These are phyloP conservation scores for Trichoderma citrinoviride DNA, from an alignment of 2,329 filamentous ascomycete genomes.

Conservation along the genomic window DNA sequence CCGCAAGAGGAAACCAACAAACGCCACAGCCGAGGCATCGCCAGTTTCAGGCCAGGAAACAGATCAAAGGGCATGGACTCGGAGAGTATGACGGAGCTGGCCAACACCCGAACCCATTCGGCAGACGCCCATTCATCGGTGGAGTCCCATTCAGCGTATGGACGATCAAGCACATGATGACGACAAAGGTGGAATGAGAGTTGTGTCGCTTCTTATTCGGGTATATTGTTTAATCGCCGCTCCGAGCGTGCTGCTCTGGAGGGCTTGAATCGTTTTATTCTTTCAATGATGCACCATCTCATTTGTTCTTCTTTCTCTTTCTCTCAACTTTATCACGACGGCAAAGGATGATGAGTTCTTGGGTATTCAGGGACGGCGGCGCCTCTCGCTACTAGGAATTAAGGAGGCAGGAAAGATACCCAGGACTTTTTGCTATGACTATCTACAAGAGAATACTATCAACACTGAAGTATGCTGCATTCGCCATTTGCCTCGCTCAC, in stretches of 20 bases:
- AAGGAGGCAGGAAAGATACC: conserved; percentile 9
- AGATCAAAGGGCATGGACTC: conserved; percentile 16
- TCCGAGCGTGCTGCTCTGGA: conserved; percentile 3
- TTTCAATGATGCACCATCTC: conserved; percentile 1
- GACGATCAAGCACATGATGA: conserved; percentile 13
- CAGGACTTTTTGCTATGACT: conserved; percentile 11
- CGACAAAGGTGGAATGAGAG: neutral
- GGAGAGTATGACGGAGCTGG: conserved; percentile 20
- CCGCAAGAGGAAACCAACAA: conserved; percentile 19
- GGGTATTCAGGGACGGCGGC: conserved; percentile 11
- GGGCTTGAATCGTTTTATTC: neutral
- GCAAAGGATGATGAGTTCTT: conserved; percentile 16
- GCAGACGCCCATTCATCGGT: conserved; percentile 8
- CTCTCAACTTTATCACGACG: conserved; percentile 8
- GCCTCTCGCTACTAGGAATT: conserved; percentile 6
- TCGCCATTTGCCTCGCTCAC: neutral
- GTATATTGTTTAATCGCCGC: conserved; percentile 18
- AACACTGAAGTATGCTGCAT: neutral
- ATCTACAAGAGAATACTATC: neutral
- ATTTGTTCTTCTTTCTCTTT: neutral
- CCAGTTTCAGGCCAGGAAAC: conserved; percentile 6
- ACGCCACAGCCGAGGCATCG: conserved; percentile 17
- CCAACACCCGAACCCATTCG: conserved; percentile 11
- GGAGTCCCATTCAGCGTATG: conserved; percentile 1
- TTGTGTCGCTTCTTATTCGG: conserved; percentile 14